Evolutionary conservation across 306 rosid species (phyloP), one percentile per base, ranked within the genome.

Genomic region (Begonia peltatifolia): DNA sequence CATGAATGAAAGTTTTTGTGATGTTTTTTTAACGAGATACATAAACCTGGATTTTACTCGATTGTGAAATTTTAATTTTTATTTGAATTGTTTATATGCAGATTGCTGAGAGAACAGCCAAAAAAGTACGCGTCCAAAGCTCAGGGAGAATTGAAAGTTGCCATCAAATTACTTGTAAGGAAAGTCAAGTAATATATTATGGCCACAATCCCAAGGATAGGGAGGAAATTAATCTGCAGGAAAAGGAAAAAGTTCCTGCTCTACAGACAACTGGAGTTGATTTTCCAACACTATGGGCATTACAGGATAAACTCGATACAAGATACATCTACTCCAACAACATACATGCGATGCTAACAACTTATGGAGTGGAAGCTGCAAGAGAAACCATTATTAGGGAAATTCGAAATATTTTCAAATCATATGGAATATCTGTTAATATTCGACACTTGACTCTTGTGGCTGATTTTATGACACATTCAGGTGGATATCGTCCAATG

Each of bases 341-440:
- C 57, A 72, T 90, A 17, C 75, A 76, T 67, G 84, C 82, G 10
- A 76, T 90, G 80, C 80, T 83, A 22, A 55, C 18, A 2, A 62
- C 92, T 0, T 90, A 80, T 1, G 95, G 99, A 60, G 87, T 90
- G 65, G 95, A 90, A 73, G 92, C 92, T 2, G 99, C 88, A 53
- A 78, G 90, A 75, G 99, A 65, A 56, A 80, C 87, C 46, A 79
- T 83, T 64, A 90, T 90, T 43, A 71, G 90, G 67, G 99, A 90
- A 74, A 54, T 90, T 5, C 76, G 63, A 30, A 77, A 83, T 16
- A 95, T 86, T 54, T 90, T 83, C 79, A 87, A 72, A 54, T 81
- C 94, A 25, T 86, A 86, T 14, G 87, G 94, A 11, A 90, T 83
- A 68, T 83, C 95, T 0, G 93, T 90, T 53, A 79, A 51, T 59